Percentiles rank a stretch among this genome's conserved stretches.
Conservation (phyloP, 2,329 filamentous ascomycete genomes). For the Colletotrichum nymphaeae region DNA sequence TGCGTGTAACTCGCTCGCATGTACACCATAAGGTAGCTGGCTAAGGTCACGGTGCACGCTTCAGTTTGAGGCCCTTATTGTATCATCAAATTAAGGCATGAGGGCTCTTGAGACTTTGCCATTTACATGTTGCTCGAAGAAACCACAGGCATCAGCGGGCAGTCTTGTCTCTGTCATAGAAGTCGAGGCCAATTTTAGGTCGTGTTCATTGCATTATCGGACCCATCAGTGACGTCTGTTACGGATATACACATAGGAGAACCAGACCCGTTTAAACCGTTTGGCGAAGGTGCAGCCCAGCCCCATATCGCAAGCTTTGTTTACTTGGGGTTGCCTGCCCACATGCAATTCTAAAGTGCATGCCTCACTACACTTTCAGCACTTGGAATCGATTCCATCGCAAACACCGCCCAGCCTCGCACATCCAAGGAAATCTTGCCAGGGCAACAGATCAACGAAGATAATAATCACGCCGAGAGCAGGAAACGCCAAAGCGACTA, state of each 20-base stretch:
- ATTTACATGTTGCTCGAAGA: too few species aligned
- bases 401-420: too few species aligned
- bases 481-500: not conserved
- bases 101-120: too few species aligned
- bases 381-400: too few species aligned
- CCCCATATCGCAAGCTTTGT: constrained; percentile 7
- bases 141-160: too few species aligned
- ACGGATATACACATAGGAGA: not conserved
- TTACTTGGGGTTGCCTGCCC: constrained; percentile 3
- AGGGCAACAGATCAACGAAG: not conserved
- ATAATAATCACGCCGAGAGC: not conserved
- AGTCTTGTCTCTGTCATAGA: too few species aligned
- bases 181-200: not conserved
- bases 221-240: not conserved
- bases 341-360: not conserved
- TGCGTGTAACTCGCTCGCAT: too few species aligned
- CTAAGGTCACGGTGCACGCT: not conserved
- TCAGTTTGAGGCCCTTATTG: too few species aligned
- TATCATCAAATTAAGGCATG: too few species aligned
- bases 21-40: not conserved
- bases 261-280: not conserved
- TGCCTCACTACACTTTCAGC: not conserved
- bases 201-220: constrained; percentile 6
- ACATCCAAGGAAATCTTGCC: not conserved
- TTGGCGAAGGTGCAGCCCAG: not conserved